Conservation (phyloP, 352 stramenopile species). For the Pythium coloratum region DNA sequence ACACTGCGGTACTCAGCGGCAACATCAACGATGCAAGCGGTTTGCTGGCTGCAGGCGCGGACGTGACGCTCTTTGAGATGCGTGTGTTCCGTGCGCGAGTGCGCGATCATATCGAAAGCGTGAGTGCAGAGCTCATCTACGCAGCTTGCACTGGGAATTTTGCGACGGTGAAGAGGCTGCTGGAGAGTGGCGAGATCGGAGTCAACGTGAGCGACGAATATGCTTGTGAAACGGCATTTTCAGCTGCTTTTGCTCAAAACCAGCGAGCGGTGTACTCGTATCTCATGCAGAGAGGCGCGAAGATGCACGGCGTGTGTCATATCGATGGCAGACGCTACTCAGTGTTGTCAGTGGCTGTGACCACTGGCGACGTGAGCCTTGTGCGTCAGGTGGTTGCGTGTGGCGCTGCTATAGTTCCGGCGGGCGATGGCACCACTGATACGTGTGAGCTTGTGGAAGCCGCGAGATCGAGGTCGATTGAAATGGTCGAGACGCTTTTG, state of each 20-base stretch:
- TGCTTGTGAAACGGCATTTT: background rate
- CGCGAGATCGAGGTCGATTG: background rate
- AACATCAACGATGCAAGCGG: too few species aligned
- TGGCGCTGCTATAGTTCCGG: background rate
- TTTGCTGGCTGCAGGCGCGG: too few species aligned
- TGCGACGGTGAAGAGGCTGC: background rate
- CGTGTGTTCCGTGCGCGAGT: background rate
- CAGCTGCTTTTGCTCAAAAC: background rate
- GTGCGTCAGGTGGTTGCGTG: background rate
- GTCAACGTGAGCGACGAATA: background rate
- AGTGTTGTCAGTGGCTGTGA: background rate
- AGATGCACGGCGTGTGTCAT: background rate
- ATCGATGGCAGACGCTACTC: background rate
- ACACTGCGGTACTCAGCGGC: too few species aligned
- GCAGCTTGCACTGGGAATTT: background rate
- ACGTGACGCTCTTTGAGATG: background rate
- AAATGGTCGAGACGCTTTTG: background rate
- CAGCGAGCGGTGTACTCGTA: background rate
- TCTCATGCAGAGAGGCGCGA: background rate
- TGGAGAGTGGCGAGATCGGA: background rate
- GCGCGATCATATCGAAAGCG: background rate
- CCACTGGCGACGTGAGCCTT: background rate
- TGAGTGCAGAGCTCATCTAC: background rate
- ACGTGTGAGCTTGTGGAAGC: background rate
- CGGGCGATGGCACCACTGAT: background rate